Evolutionary conservation across 139 green algal species (phyloP).

Genomic region (Yamagishiella unicocca): DNA sequence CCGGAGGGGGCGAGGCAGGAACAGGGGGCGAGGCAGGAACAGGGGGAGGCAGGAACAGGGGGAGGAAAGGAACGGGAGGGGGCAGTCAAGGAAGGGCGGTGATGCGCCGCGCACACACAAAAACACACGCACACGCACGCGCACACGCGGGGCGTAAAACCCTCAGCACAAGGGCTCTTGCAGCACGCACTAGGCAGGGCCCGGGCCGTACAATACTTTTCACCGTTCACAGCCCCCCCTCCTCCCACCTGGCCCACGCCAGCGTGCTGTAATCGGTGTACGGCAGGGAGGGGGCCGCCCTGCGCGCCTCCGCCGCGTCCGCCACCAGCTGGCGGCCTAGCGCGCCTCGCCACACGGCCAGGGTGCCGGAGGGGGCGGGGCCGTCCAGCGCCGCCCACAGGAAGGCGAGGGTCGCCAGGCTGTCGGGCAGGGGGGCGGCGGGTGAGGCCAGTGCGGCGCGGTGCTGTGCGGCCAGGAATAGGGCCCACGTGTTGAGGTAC

Average conservation of each 20-base stretch:
- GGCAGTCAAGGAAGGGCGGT: too few species aligned
- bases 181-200: not conserved
- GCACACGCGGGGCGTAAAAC: too few species aligned
- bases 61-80: too few species aligned
- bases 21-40: too few species aligned
- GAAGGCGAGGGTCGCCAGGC: not conserved
- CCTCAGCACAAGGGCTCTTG: not conserved
- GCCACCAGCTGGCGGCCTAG: constrained; percentile 37
- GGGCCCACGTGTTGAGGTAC: constrained; percentile 58
- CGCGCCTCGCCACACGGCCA: constrained; percentile 33
- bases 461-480: constrained; percentile 46
- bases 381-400: not conserved
- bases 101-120: too few species aligned
- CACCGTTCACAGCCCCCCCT: too few species aligned
- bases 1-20: not conserved
- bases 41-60: too few species aligned
- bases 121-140: not conserved
- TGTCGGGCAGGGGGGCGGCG: not conserved
- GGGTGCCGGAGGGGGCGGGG: constrained; percentile 12
- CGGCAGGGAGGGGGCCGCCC: not conserved
- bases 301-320: constrained; percentile 37
- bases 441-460: not conserved
- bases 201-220: too few species aligned
- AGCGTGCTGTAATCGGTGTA: constrained; percentile 49
- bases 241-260: constrained; percentile 35